Evolutionary conservation across 2,329 filamentous ascomycete genomes (phyloP), one percentile per base, ranked within the genome.

Genomic region (Pezicula rhizophila): DNA sequence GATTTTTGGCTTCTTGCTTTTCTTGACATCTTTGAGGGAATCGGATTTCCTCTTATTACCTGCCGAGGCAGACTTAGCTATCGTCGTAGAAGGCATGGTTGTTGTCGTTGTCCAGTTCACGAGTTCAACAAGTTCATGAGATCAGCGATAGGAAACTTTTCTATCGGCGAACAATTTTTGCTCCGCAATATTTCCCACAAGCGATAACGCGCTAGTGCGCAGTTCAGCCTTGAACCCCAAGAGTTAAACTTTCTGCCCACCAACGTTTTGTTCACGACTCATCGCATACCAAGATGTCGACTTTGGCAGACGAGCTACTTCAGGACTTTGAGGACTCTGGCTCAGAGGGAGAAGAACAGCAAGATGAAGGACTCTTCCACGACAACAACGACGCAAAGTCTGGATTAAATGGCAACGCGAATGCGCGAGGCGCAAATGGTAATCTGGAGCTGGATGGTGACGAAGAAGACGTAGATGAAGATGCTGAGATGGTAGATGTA

Each of bases 311-410:
- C 63, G 92, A 97, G 66, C 79, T 99, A 10, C 77, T 97, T 59
- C 88, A 93, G 63, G 89, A 95, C 66, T 93, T 95, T 56, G 89
- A 90, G 61, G 89, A 95, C 63, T 88, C 84, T 5, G 89, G 84
- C 45, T 89, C 89, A 46, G 88, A 93, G 60, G 80, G 78, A 34
- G 84, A 85, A 53, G 80, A 81, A 33, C 74, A 80, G 28, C 73
- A 79, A 49, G 72, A 77, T 45, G 71, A 74, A 52, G 65, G 62
- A 28, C 63, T 70, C 25, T 69, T 75, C 55, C 59, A 65, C 33
- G 59, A 69, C 51, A 67, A 74, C 37, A 68, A 71, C 45, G 67
- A 71, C 26, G 63, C 69, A 15, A 64, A 68, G 48, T 55, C 65
- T 45, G 63, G 62, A 57, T 60, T 51, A 46, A 57, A 70, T 56